A percentile compares a stretch with the other conserved stretches of the same genome.
These are phyloP conservation scores for Infundibulicybe gibba DNA, from an alignment of 768 basidiomycete species.

Conservation along the genomic window DNA sequence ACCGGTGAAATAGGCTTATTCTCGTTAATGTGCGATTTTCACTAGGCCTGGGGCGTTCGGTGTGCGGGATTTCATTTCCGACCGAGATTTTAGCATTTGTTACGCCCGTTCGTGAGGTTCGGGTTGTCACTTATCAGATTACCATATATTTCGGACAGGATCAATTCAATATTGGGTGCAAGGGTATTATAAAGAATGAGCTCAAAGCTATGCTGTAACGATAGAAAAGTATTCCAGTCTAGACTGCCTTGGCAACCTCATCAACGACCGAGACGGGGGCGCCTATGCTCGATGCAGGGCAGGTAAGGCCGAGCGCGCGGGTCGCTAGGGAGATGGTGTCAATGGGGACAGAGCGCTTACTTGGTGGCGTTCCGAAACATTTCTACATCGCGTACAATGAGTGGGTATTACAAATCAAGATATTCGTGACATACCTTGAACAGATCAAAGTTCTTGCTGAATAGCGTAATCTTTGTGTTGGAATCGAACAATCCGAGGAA, in stretches of 20 bases:
- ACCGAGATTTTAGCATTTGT: too few relatives aligned
- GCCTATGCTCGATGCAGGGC: constrained; percentile 1
- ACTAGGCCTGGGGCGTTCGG: too few relatives aligned
- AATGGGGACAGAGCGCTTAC: constrained; percentile 8
- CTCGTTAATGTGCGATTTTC: too few relatives aligned
- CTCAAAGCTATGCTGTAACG: too few relatives aligned
- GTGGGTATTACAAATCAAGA: not conserved
- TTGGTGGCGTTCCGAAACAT: constrained; percentile 14
- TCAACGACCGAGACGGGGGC: constrained; percentile 3
- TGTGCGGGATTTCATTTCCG: too few relatives aligned
- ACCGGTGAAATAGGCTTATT: too few relatives aligned
- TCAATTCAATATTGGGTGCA: too few relatives aligned
- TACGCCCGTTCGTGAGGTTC: too few relatives aligned
- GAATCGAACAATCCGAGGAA: constrained; percentile 27
- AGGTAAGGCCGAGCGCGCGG: constrained; percentile 7
- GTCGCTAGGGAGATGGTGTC: not conserved
- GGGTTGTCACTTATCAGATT: too few relatives aligned
- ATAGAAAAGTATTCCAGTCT: too few relatives aligned
- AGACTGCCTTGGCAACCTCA: constrained; percentile 8
- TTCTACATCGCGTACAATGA: constrained; percentile 8
- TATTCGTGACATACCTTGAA: constrained; percentile 20
- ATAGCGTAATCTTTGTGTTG: constrained; percentile 18
- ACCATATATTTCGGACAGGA: too few relatives aligned
- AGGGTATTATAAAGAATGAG: too few relatives aligned
- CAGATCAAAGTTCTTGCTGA: constrained; percentile 26